Percentiles rank a stretch among this genome's conserved stretches.
phyloP scores from a whole-genome alignment of 1,284 basidiomycete genomes.

The Cryptococcus amylolentus region DNA sequence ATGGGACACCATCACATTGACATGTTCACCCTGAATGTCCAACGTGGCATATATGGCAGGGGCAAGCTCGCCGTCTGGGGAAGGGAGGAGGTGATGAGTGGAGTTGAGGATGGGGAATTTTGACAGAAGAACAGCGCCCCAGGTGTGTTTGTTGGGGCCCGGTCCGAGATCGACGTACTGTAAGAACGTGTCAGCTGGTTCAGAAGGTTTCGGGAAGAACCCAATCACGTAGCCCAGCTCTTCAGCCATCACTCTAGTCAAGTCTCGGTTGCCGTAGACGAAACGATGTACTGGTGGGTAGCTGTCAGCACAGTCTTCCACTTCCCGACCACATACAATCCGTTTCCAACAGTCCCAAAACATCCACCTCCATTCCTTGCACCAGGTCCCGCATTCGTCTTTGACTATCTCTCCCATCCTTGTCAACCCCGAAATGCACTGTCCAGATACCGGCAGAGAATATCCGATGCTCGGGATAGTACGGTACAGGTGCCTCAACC shows the following conservation, averaged over 20 bases:
- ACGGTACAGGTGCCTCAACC: slow-evolving; percentile 52
- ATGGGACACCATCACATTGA: slow-evolving; percentile 81
- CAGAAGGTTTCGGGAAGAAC: neutral
- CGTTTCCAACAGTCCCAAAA: slow-evolving; percentile 79
- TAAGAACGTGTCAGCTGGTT: neutral
- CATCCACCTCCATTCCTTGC: slow-evolving; percentile 71
- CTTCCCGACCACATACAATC: slow-evolving; percentile 57
- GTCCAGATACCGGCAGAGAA: slow-evolving; percentile 92
- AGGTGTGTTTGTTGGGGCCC: slow-evolving; percentile 84
- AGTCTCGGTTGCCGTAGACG: slow-evolving; percentile 83
- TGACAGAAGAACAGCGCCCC: slow-evolving; percentile 79
- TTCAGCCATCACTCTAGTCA: slow-evolving; percentile 73
- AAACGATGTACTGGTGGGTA: slow-evolving; percentile 61
- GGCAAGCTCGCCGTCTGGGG: slow-evolving; percentile 78
- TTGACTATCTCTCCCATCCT: slow-evolving; percentile 58
- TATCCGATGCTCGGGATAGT: slow-evolving; percentile 61
- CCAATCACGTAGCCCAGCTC: slow-evolving; percentile 74
- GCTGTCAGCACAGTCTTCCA: neutral
- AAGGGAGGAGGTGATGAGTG: slow-evolving; percentile 83
- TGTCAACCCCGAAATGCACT: slow-evolving; percentile 78
- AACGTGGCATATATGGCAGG: slow-evolving; percentile 87
- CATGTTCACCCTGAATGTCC: slow-evolving; percentile 73
- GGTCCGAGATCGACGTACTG: slow-evolving; percentile 65
- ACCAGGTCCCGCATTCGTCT: neutral
- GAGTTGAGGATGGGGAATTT: slow-evolving; percentile 92